phyloP scores from a whole-genome alignment of 1,284 basidiomycete genomes.

The Sporisorium scitamineum region DNA sequence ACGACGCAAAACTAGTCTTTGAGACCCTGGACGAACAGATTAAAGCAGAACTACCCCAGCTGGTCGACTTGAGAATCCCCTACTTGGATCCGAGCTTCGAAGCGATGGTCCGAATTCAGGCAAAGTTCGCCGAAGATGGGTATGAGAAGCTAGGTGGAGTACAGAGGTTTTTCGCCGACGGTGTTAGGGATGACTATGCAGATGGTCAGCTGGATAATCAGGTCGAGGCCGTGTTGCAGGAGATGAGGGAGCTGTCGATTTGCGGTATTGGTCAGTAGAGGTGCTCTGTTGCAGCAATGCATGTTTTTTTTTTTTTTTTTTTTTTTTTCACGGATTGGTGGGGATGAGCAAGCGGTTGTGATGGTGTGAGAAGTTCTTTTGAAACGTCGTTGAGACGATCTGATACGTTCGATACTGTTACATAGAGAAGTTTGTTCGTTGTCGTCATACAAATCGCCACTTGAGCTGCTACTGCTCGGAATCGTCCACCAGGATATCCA shows the following conservation, averaged over 20 bases:
- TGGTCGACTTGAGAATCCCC: constrained; percentile 93
- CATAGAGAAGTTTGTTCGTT: too few relatives aligned
- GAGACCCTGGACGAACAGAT: constrained; percentile 92
- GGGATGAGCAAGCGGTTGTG: too few relatives aligned
- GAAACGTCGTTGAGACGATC: background rate
- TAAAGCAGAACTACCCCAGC: constrained; percentile 87
- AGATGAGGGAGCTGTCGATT: constrained; percentile 96
- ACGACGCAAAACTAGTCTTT: constrained; percentile 92
- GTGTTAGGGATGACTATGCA: constrained; percentile 80
- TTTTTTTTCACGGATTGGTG: background rate
- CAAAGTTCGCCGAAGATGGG: constrained; percentile 95
- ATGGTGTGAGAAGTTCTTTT: too few relatives aligned
- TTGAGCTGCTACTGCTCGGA: background rate
- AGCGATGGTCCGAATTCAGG: constrained; percentile 94
- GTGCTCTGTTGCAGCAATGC: too few relatives aligned
- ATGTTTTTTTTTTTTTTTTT: background rate
- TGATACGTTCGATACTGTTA: background rate
- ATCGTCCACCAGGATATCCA: constrained; percentile 25
- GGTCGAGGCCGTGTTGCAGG: constrained; percentile 91
- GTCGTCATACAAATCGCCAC: too few relatives aligned
- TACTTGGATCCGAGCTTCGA: constrained; percentile 99
- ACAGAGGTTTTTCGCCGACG: constrained; percentile 77
- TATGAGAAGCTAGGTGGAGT: constrained; percentile 98
- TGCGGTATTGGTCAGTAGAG: constrained; percentile 66
- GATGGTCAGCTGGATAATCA: constrained; percentile 95